Conservation (phyloP, 2,329 filamentous ascomycete species). For the Trichoderma gracile region DNA sequence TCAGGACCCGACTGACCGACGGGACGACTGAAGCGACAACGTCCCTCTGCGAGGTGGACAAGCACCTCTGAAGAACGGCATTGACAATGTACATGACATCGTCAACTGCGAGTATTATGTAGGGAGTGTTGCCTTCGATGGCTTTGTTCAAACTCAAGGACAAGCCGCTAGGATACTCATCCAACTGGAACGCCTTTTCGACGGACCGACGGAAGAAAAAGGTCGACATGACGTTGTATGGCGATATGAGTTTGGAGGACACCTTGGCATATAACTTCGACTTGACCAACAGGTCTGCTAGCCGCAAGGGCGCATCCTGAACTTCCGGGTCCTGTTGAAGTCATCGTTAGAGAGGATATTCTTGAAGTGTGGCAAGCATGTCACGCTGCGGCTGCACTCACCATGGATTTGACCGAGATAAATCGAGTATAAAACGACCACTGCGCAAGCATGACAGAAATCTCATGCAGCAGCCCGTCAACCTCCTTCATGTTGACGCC, state of each 20-base stretch:
- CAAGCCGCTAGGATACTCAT: conserved; percentile 80
- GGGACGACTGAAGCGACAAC: conserved; percentile 78
- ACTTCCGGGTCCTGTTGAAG: conserved; percentile 50
- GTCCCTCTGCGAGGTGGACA: conserved; percentile 80
- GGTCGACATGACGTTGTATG: conserved; percentile 89
- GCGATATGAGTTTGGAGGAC: conserved; percentile 67
- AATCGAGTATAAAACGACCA: conserved; percentile 95
- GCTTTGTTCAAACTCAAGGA: conserved; percentile 72
- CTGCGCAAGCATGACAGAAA: conserved; percentile 84
- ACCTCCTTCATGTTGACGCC: conserved; percentile 96
- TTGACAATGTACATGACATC: conserved; percentile 99
- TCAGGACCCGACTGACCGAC: conserved; percentile 75
- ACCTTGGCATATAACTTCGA: conserved; percentile 83
- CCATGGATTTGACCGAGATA: conserved; percentile 79
- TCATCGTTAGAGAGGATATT: background rate
- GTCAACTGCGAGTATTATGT: conserved; percentile 93
- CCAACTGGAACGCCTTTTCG: conserved; percentile 95
- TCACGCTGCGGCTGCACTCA: conserved; percentile 47
- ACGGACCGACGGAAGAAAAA: conserved; percentile 97
- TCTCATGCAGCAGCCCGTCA: conserved; percentile 82
- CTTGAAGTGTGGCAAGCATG: background rate
- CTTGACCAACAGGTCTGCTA: conserved; percentile 74
- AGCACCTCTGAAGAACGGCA: conserved; percentile 80
- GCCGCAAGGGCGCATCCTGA: conserved; percentile 57
- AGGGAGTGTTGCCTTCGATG: conserved; percentile 76